phyloP scores from a whole-genome alignment of 805 yeast species.

The Tetrapisispora iriomotensis region DNA sequence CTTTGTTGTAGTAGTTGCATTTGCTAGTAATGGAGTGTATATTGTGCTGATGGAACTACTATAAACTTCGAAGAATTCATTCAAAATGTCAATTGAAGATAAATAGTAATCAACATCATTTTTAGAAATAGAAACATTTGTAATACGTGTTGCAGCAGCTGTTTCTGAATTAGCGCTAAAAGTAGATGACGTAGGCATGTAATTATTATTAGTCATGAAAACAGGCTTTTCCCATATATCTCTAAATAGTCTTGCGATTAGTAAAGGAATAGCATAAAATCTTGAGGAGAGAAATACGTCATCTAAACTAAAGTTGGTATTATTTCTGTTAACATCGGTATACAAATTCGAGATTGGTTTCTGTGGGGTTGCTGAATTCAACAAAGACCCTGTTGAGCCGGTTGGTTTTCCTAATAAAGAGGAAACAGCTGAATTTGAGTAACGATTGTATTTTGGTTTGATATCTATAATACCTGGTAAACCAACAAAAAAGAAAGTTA shows the following conservation, averaged over 20 bases:
- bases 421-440: slow-evolving; percentile 21
- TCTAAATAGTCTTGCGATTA: slow-evolving; percentile 69
- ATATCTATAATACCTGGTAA: slow-evolving; percentile 36
- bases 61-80: slow-evolving; percentile 60
- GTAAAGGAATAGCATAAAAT: slow-evolving; percentile 76
- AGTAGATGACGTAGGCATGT: slow-evolving; percentile 5
- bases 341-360: slow-evolving; percentile 1
- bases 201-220: slow-evolving; percentile 34
- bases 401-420: slow-evolving; percentile 21
- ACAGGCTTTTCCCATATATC: slow-evolving; percentile 70
- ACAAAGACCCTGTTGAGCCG: slow-evolving; percentile 10
- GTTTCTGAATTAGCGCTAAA: background rate
- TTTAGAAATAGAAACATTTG: slow-evolving; percentile 21
- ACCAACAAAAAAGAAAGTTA: slow-evolving; percentile 35
- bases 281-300: slow-evolving; percentile 86
- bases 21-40: slow-evolving; percentile 38
- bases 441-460: slow-evolving; percentile 32
- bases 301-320: slow-evolving; percentile 36
- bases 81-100: slow-evolving; percentile 58
- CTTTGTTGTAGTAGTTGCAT: background rate
- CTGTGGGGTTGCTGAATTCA: slow-evolving; percentile 5
- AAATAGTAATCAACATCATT: slow-evolving; percentile 55
- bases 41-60: slow-evolving; percentile 34
- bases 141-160: slow-evolving; percentile 11
- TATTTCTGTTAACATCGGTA: slow-evolving; percentile 8